A percentile compares a stretch with the other conserved stretches of the same genome.
phyloP scores from a whole-genome alignment of 1,284 basidiomycete species.

The Sanghuangporus weigelae region DNA sequence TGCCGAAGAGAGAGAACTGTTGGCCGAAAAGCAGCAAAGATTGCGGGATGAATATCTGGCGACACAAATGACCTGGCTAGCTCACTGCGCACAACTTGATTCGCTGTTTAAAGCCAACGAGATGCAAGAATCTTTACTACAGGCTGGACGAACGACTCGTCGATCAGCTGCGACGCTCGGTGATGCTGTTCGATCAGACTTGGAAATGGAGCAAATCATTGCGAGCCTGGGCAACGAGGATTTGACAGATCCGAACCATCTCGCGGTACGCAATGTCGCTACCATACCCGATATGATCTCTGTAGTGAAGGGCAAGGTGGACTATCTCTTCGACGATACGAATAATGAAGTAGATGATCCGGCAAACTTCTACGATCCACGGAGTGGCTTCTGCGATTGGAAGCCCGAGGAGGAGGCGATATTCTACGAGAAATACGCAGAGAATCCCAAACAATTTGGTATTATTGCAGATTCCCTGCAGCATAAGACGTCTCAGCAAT shows the following conservation, averaged over 20 bases:
- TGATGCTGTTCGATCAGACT: constrained; percentile 89
- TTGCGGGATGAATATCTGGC: constrained; percentile 64
- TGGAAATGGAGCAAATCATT: constrained; percentile 97
- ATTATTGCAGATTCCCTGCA: constrained; percentile 77
- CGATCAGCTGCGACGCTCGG: constrained; percentile 69
- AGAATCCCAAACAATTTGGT: constrained; percentile 92
- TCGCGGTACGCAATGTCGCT: constrained; percentile 86
- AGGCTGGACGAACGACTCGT: constrained; percentile 65
- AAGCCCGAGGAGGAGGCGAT: constrained; percentile 79
- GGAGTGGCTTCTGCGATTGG: constrained; percentile 77
- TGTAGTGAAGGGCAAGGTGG: constrained; percentile 54
- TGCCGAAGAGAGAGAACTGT: constrained; percentile 41
- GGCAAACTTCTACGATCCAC: constrained; percentile 68
- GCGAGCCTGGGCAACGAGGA: constrained; percentile 90
- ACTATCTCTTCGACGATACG: constrained; percentile 76
- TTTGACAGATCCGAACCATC: constrained; percentile 83
- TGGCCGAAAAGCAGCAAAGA: constrained; percentile 49
- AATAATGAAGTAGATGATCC: constrained; percentile 82
- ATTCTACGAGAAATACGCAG: constrained; percentile 80
- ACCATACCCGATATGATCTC: constrained; percentile 89
- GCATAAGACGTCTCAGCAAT: constrained; percentile 85
- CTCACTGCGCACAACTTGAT: constrained; percentile 67
- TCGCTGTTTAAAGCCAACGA: constrained; percentile 33
- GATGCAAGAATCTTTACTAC: constrained; percentile 38
- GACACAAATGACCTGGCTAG: constrained; percentile 66